Percentiles rank a stretch among this genome's conserved stretches.
Conservation (phyloP, 2,329 filamentous ascomycete species). For the Xylaria sp. region DNA sequence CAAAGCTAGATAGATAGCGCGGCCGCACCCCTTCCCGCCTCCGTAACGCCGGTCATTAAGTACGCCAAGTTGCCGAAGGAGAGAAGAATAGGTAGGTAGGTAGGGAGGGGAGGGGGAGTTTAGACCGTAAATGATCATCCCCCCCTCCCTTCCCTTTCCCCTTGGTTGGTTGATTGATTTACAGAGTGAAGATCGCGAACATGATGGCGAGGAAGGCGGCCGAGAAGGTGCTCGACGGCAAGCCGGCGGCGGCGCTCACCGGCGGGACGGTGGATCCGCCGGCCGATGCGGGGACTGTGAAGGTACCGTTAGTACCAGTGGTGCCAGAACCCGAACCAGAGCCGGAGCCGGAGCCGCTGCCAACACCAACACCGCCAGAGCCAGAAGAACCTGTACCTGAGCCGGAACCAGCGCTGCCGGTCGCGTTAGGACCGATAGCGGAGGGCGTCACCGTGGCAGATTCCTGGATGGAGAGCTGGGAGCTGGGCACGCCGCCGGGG, state of each 20-base stretch:
- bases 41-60: background rate
- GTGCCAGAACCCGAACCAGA: slow-evolving; percentile 31
- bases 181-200: slow-evolving; percentile 38
- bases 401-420: slow-evolving; percentile 17
- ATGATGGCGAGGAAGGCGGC: slow-evolving; percentile 37
- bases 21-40: too few relatives aligned
- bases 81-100: background rate
- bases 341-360: slow-evolving; percentile 31
- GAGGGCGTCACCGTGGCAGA: slow-evolving; percentile 28
- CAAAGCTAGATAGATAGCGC: background rate
- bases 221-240: slow-evolving; percentile 33
- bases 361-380: slow-evolving; percentile 26
- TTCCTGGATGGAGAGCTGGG: slow-evolving; percentile 31
- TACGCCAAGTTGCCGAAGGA: background rate
- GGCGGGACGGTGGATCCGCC: slow-evolving; percentile 22
- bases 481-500: slow-evolving; percentile 30
- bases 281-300: slow-evolving; percentile 24
- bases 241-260: slow-evolving; percentile 24
- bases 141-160: too few relatives aligned
- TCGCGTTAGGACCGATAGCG: slow-evolving; percentile 14
- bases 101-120: too few relatives aligned
- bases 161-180: slow-evolving; percentile 21
- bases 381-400: slow-evolving; percentile 20
- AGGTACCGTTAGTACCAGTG: slow-evolving; percentile 26
- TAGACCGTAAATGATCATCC: too few relatives aligned